phyloP scores from a whole-genome alignment of 768 basidiomycete genomes.

The Tulasnella sp. region DNA sequence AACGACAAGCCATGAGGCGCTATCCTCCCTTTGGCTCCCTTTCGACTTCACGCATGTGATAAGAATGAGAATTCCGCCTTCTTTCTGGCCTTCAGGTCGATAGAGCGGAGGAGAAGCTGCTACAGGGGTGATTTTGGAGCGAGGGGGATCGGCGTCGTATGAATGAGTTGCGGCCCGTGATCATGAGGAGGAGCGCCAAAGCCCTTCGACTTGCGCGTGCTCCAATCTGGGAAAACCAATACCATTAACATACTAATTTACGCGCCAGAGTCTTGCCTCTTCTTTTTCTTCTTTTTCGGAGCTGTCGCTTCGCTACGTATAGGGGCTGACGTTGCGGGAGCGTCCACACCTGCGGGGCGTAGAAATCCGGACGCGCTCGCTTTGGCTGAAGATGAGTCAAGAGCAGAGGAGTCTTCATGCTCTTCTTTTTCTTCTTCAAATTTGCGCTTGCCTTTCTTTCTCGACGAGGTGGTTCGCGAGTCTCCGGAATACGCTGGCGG shows the following conservation, averaged over 20 bases:
- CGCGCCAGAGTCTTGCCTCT: neutral
- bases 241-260: neutral
- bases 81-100: neutral
- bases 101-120: neutral
- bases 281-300: neutral
- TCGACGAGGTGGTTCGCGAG: neutral
- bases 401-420: neutral
- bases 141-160: neutral
- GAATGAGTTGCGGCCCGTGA: too few relatives aligned
- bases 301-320: neutral
- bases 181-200: too few relatives aligned
- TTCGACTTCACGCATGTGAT: neutral
- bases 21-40: neutral
- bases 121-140: neutral
- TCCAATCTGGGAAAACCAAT: neutral
- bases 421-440: neutral
- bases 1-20: neutral
- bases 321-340: neutral
- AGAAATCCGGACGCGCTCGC: neutral
- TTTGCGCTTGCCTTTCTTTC: neutral
- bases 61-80: neutral
- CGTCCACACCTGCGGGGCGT: constrained; percentile 1
- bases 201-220: neutral
- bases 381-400: neutral
- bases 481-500: neutral